Evolutionary conservation across 2,329 filamentous ascomycete species (phyloP), one percentile per base, ranked within the genome.

Genomic region (Trichoderma sp.): DNA sequence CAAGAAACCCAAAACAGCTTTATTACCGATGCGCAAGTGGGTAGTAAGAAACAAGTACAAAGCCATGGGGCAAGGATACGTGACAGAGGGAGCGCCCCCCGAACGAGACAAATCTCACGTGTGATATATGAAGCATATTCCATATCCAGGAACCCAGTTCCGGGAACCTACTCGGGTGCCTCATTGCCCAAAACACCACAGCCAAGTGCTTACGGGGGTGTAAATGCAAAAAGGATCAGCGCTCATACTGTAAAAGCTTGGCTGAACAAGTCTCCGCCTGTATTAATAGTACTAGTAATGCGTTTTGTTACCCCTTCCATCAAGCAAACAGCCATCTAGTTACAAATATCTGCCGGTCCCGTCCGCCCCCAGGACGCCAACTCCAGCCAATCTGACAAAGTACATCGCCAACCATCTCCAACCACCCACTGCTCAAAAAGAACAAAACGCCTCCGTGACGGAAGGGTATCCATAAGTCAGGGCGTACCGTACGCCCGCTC

Each of bases 401-500:
- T 58, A 39, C 11, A 68, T 68, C 24, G 36, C 34, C 65, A 60
- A 68, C 24, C 53, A 68, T 56, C 62, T 47, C 61, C 53, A 58
- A 47, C 62, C 51, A 51, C 34, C 15, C 34, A 39, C 64, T 57
- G 51, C 51, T 47, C 30, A 36, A 56, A 71, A 71, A 28, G 34
- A 51, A 67, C 70, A 71, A 71, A 67, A 67, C 70, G 70, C 70
- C 63, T 58, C 63, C 63, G 57, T 71, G 63, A 65, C 39, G 30
- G 56, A 71, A 71, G 70, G 70, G 70, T 67, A 71, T 71, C 63
- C 70, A 71, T 47, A 71, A 67, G 28, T 67, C n/a, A 71, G 39
- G 65, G 65, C 65, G 28, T 32, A 53, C 63, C 63, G n/a, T 67
- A 62, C 56, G 68, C 74, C 73, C 73, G 70, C 73, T 73, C 71